Percentiles rank a stretch among this genome's conserved stretches.
Evolutionary conservation across 2,329 filamentous ascomycete species (phyloP).

Genomic region (Cercospora sp.): DNA sequence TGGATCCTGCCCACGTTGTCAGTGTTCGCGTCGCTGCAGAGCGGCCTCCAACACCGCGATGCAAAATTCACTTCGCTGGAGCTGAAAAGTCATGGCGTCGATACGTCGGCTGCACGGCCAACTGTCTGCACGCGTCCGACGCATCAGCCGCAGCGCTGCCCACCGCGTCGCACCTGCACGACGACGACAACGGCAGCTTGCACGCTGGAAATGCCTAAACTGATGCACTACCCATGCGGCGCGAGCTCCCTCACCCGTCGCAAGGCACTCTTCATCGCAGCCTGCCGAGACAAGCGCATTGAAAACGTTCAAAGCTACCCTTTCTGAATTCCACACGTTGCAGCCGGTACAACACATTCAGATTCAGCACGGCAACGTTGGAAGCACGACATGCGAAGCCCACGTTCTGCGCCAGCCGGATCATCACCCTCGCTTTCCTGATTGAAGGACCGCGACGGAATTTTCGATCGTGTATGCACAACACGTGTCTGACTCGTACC

Average conservation of each 20-base stretch:
- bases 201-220: not conserved
- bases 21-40: not conserved
- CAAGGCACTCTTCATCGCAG: not conserved
- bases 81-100: too few species aligned
- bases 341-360: not conserved
- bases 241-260: not conserved
- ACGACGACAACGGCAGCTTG: not conserved
- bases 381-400: not conserved
- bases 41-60: too few species aligned
- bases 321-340: not conserved
- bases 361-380: not conserved
- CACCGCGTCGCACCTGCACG: not conserved
- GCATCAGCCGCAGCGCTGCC: too few species aligned
- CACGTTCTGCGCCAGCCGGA: conserved; percentile 7
- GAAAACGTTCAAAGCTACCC: not conserved
- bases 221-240: not conserved
- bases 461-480: too few species aligned
- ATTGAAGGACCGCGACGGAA: not conserved
- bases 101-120: too few species aligned
- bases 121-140: not conserved
- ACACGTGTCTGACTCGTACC: too few species aligned
- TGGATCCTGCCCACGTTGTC: not conserved
- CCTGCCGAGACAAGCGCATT: not conserved
- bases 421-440: conserved; percentile 4
- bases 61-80: too few species aligned